A percentile compares a stretch with the other conserved stretches of the same genome.
Conservation (phyloP, 495 filamentous ascomycete species). For the Penicillium soppii region DNA sequence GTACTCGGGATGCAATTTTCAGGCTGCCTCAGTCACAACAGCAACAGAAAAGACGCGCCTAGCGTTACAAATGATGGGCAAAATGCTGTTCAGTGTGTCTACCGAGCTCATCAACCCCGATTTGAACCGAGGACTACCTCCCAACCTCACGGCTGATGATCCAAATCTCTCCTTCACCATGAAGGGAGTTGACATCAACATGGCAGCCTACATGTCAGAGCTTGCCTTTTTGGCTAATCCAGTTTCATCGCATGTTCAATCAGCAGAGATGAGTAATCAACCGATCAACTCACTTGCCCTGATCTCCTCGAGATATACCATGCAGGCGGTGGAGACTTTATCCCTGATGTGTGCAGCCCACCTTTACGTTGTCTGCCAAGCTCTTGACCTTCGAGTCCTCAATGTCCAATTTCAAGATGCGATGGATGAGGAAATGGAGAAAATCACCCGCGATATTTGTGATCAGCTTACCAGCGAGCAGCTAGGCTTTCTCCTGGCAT, state of each 20-base stretch:
- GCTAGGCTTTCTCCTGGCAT: background rate
- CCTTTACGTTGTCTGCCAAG: constrained; percentile 50
- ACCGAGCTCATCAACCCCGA: constrained; percentile 58
- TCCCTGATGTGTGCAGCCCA: constrained; percentile 51
- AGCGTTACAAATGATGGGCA: constrained; percentile 58
- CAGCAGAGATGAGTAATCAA: constrained; percentile 59
- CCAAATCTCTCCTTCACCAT: constrained; percentile 53
- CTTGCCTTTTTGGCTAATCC: constrained; percentile 49
- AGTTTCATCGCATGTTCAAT: constrained; percentile 49
- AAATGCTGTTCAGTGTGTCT: constrained; percentile 55
- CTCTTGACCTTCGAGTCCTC: constrained; percentile 37
- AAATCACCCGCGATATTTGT: background rate
- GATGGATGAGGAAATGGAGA: background rate
- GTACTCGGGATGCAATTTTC: constrained; percentile 64
- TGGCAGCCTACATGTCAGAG: constrained; percentile 62
- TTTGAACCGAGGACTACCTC: constrained; percentile 55
- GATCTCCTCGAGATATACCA: constrained; percentile 52
- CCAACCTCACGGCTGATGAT: constrained; percentile 57
- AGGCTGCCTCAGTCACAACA: constrained; percentile 57
- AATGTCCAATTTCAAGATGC: constrained; percentile 44
- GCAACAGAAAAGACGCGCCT: constrained; percentile 62
- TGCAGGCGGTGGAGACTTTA: constrained; percentile 54
- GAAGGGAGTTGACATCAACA: constrained; percentile 64
- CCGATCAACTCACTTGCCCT: constrained; percentile 57
- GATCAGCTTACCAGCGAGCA: background rate